Conservation (phyloP, 192 early-diverging fungal genomes). For the Spinellus fusiger region DNA sequence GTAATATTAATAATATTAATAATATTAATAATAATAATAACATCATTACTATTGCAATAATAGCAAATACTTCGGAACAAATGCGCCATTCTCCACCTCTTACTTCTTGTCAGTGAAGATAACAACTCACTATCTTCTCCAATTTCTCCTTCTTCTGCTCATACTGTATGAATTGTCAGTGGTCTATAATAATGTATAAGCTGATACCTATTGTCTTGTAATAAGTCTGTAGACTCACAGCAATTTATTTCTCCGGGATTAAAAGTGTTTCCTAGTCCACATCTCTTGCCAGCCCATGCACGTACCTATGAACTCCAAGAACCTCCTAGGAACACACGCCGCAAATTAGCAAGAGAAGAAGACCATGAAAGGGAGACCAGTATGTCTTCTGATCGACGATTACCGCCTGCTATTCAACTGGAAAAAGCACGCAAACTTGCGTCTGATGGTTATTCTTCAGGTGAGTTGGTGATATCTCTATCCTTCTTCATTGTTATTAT, state of each 20-base stretch:
- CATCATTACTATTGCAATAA: not conserved
- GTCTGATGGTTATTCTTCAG: not conserved
- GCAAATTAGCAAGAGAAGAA: slow-evolving; percentile 3
- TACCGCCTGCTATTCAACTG: slow-evolving; percentile 17
- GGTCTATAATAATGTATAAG: not conserved
- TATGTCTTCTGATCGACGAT: not conserved
- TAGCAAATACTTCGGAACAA: slow-evolving; percentile 45
- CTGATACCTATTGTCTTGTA: not conserved
- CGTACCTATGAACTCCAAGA: slow-evolving; percentile 10
- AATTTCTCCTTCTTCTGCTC: not conserved
- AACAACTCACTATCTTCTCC: not conserved
- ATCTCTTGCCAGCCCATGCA: slow-evolving; percentile 9
- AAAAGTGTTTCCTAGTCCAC: slow-evolving; percentile 21
- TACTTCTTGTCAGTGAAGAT: slow-evolving; percentile 12
- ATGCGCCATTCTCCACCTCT: slow-evolving; percentile 55
- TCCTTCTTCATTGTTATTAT: not conserved
- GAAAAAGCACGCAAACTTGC: slow-evolving; percentile 5
- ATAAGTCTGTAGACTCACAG: not conserved
- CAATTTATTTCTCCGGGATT: slow-evolving; percentile 4
- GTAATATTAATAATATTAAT: too few relatives aligned
- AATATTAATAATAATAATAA: too few relatives aligned
- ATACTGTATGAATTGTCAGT: not conserved
- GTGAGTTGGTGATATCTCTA: not conserved
- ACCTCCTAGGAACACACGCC: slow-evolving; percentile 15
- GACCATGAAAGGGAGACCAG: not conserved